Base-by-base conservation (phyloP, 1,284 basidiomycete genomes). In the Cerrena zonata region DNA sequence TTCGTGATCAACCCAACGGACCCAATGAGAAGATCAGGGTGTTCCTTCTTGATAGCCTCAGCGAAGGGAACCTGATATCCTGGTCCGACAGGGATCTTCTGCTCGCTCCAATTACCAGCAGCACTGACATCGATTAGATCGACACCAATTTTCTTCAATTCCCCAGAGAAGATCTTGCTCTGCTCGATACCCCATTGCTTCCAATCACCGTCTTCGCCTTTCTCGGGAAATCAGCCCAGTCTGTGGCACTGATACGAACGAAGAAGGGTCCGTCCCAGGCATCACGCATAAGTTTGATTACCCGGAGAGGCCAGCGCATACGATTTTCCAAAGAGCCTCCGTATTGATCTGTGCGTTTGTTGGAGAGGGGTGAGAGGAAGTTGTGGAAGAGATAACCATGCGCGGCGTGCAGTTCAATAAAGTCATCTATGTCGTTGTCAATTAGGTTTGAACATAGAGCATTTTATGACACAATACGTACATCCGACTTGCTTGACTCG, bases 311-410 rank as follows among this genome's bases (percentile, higher is more conserved):
- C 57, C 82, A 79, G 30, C 87, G 81, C 44, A 88, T 65, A 26
- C 89, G 80, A 68, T 89, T 89, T 60, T 85, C 81, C 44, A 91
- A 74, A 10, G 72, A 65, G 1, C 89, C 89, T n/a, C 89, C 89
- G 60, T 86, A 90, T 30, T 70, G 45, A 67, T 91, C 89, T 5
- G 71, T 76, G 34, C 89, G 81, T 11, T 65, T 64, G 70, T 91
- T 91, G 37, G 83, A 84, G 25, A 89, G 60, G 0, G 89, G 88
- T 5, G 83, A 87, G 15, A 82, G 60, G 66, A 89, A 91, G 30
- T 68, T 64, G 63, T 82, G 78, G 4, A 82, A 24, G 22, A 85
- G 73, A 65, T 86, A 86, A 19, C 84, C 81, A 61, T 91, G 87
- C 1, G 82, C 78, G 21, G 72, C 78, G 65, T 91, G 89, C 19